phyloP scores from a whole-genome alignment of 345 rosid genomes.

The Lumnitzera racemosa region DNA sequence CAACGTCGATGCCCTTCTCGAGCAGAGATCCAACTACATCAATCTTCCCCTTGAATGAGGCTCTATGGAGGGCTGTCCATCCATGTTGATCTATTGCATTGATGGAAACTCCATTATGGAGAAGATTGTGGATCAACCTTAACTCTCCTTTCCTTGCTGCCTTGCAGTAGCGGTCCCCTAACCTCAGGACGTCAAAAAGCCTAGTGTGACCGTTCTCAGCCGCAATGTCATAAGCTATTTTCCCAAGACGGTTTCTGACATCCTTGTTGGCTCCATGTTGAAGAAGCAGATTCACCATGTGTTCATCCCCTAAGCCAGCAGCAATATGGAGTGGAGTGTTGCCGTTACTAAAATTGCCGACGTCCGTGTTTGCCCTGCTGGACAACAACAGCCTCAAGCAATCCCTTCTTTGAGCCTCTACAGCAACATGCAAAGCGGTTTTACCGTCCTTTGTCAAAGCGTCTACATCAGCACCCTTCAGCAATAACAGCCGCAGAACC shows the following conservation, averaged over 20 bases:
- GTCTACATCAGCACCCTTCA: conserved; percentile 39
- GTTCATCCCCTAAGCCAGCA: conserved; percentile 40
- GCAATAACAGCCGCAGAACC: conserved; percentile 40
- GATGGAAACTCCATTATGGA: conserved; percentile 44
- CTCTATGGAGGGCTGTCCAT: conserved; percentile 64
- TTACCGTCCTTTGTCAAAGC: conserved; percentile 37
- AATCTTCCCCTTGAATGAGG: conserved; percentile 41
- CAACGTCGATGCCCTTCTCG: conserved; percentile 45
- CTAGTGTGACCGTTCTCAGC: conserved; percentile 39
- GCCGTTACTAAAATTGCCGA: conserved; percentile 24
- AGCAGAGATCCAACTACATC: conserved; percentile 34
- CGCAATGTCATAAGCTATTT: conserved; percentile 43
- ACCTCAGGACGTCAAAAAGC: conserved; percentile 38
- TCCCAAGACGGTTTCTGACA: conserved; percentile 34
- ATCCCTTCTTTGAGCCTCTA: conserved; percentile 34
- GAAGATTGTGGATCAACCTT: conserved; percentile 23
- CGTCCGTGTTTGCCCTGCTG: conserved; percentile 30
- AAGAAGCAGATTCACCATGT: conserved; percentile 39
- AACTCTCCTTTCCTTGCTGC: conserved; percentile 53
- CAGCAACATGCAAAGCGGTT: conserved; percentile 48
- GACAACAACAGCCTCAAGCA: conserved; percentile 38
- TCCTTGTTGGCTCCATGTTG: conserved; percentile 46
- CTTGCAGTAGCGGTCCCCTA: conserved; percentile 40
- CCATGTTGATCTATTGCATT: conserved; percentile 52
- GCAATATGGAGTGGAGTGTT: conserved; percentile 49